Percentiles rank a stretch among this genome's conserved stretches.
These are phyloP conservation scores for Verbena officinalis DNA, from an alignment of 257 asterid genomes.

Conservation along the genomic window DNA sequence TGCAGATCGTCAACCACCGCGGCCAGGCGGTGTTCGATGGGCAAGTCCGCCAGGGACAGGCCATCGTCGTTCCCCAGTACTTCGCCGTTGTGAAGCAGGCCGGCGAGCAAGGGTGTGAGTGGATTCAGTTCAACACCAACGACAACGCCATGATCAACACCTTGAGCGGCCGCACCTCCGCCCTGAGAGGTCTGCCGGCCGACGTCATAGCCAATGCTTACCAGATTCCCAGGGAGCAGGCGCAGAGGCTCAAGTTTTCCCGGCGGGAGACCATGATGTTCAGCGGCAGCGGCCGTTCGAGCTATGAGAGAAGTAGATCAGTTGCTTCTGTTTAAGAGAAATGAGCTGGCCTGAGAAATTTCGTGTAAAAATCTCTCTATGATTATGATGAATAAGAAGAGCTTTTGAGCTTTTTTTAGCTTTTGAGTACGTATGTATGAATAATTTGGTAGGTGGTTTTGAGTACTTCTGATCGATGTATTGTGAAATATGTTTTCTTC, in stretches of 20 bases:
- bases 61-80: constrained; percentile 64
- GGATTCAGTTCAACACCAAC: constrained; percentile 79
- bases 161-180: constrained; percentile 67
- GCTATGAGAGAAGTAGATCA: constrained; percentile 19
- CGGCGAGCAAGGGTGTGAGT: constrained; percentile 54
- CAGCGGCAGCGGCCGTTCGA: constrained; percentile 30
- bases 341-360: too few species aligned
- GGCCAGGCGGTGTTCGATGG: constrained; percentile 66
- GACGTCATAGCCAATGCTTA: constrained; percentile 54
- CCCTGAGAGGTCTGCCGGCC: constrained; percentile 56
- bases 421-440: neutral
- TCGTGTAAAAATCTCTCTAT: neutral
- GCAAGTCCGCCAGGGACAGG: constrained; percentile 51
- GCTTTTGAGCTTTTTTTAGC: neutral
- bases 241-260: constrained; percentile 54
- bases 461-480: too few species aligned
- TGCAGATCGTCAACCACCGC: constrained; percentile 66
- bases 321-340: constrained; percentile 33
- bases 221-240: constrained; percentile 54
- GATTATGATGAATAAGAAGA: neutral
- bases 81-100: constrained; percentile 66
- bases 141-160: constrained; percentile 72
- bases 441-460: neutral
- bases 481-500: too few species aligned
- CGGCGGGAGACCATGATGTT: constrained; percentile 56